Evolutionary conservation across 1,284 basidiomycete species (phyloP).

Genomic region (Schizophyllum amplum): DNA sequence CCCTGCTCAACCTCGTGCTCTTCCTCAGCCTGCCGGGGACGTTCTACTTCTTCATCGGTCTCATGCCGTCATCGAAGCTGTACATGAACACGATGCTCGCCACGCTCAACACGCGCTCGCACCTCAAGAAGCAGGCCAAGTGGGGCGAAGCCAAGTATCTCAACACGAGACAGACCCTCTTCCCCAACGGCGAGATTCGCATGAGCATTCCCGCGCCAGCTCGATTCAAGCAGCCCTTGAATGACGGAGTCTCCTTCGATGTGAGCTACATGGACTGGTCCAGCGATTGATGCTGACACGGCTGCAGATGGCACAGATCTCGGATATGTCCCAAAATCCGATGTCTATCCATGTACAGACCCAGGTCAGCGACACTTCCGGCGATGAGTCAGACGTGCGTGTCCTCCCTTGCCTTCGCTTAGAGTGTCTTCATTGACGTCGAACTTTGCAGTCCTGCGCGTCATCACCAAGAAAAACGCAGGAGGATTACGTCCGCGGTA

Average conservation of each 20-base stretch:
- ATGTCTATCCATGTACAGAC: neutral
- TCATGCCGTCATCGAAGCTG: conserved; percentile 17
- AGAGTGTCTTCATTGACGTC: neutral
- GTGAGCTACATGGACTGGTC: neutral
- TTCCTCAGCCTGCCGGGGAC: conserved; percentile 16
- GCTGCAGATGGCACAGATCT: neutral
- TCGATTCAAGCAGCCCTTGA: neutral
- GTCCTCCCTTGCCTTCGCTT: neutral
- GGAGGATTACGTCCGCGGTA: neutral
- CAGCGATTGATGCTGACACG: neutral
- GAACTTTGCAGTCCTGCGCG: neutral
- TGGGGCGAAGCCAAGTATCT: neutral
- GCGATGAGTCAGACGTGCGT: neutral
- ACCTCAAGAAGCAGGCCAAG: neutral
- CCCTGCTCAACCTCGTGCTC: conserved; percentile 16
- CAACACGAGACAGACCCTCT: neutral
- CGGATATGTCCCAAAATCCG: neutral
- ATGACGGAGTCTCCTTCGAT: neutral
- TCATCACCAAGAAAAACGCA: neutral
- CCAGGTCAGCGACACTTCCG: neutral
- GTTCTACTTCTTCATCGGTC: conserved; percentile 19
- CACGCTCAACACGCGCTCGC: conserved; percentile 6
- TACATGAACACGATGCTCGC: conserved; percentile 22
- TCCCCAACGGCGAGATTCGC: neutral
- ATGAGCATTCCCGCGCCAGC: neutral